phyloP scores from a whole-genome alignment of 83 land plant species.

The Isoetes engelmannii region DNA sequence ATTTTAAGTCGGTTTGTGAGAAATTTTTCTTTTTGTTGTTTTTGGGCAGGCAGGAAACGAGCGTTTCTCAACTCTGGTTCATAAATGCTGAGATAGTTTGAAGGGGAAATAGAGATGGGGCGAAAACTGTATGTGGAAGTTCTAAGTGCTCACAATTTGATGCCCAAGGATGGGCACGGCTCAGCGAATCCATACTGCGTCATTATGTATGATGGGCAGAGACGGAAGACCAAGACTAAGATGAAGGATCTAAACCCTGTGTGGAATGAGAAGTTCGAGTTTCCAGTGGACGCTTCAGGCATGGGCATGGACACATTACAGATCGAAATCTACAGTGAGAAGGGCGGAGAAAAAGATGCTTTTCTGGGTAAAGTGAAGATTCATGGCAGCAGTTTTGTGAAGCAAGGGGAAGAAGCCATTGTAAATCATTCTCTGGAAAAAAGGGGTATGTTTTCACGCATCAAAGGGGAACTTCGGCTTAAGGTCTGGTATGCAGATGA shows the following conservation, averaged over 20 bases:
- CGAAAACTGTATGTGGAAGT: conserved; percentile 52
- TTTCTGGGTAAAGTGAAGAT: conserved; percentile 47
- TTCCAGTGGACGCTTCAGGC: conserved; percentile 42
- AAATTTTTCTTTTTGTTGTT: too few species aligned
- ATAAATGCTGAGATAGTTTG: conserved; percentile 3
- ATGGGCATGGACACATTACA: conserved; percentile 43
- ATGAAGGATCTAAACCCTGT: conserved; percentile 49
- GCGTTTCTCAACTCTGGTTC: too few species aligned
- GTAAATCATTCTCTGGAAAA: conserved; percentile 47
- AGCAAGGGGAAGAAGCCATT: conserved; percentile 55
- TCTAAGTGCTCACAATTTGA: conserved; percentile 48
- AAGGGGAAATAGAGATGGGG: background rate
- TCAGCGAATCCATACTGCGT: conserved; percentile 57
- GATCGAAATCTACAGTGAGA: conserved; percentile 44
- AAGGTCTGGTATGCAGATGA: conserved; percentile 43
- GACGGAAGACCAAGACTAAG: conserved; percentile 48
- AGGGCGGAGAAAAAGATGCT: conserved; percentile 20
- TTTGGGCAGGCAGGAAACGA: too few species aligned
- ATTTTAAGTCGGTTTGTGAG: too few species aligned
- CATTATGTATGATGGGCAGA: conserved; percentile 59
- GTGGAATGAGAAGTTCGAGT: conserved; percentile 70
- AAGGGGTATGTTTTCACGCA: conserved; percentile 42
- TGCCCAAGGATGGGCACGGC: conserved; percentile 74
- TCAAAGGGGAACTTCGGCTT: conserved; percentile 59
- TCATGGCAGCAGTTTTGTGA: conserved; percentile 36